Evolutionary conservation across 2,329 filamentous ascomycete species (phyloP), one percentile per base, ranked within the genome.

Genomic region (Trichothecium roseum): DNA sequence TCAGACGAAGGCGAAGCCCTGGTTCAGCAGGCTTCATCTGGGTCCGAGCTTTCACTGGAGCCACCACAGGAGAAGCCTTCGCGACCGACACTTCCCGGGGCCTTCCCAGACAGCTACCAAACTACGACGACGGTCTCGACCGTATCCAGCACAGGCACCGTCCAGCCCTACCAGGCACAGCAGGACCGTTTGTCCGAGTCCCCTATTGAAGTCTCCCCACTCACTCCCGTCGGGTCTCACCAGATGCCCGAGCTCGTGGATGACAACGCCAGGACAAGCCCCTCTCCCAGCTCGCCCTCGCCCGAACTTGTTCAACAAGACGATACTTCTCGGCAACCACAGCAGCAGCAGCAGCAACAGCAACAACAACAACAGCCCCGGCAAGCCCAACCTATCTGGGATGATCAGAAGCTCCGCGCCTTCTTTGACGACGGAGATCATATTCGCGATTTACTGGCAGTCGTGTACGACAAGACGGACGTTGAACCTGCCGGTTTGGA

Each of bases 391-490:
- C 65, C 67, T 18, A 74, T 78, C 0, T 98, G 91, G 91, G 89
- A 86, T 42, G 89, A 96, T 56, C 70, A 78, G 37, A 84, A 78
- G 47, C 72, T 98, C 18, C 78, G 86, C 40, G 81, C 84, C 12
- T 98, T 95, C 60, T 82, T 96, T 49, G 89, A 96, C 45, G 86
- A 91, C 46, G 78, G 85, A 41, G 79, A 80, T 24, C 86, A 94
- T 43, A 86, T 98, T 45, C 77, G 85, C 34, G 89, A 98, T 54
- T 73, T 96, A 53, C 70, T 96, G 35, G 73, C 88, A 27, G 83
- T 98, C 41, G 86, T 98, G 18, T 88, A 94, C 53, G 88, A 96
- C 59, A 94, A 88, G 55, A 83, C 78, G 12, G 84, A 88, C 40
- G 78, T 93, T 13, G 72, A 78, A 29, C 83, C 86, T 14, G 84